Percentiles rank a stretch among this genome's conserved stretches.
These are phyloP conservation scores for Microsporum audouinii DNA, from an alignment of 2,329 filamentous ascomycete species.

Conservation along the genomic window DNA sequence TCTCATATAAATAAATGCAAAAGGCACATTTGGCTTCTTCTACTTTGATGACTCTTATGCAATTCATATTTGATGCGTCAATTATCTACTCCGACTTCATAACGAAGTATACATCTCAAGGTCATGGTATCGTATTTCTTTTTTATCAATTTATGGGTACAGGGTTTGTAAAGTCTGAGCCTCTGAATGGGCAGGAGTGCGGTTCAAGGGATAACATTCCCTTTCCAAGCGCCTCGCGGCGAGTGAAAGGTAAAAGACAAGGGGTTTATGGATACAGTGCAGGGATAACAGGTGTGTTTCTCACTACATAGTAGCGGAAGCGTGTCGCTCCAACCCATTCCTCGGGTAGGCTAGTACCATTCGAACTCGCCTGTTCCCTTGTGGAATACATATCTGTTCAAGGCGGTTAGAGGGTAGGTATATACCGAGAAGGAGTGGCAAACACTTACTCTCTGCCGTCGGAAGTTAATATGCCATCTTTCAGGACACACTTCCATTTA, in stretches of 20 bases:
- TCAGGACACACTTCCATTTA: conserved; percentile 98
- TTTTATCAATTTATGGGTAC: conserved; percentile 1
- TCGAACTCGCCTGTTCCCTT: conserved; percentile 96
- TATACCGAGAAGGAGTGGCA: background rate
- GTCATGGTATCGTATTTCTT: background rate
- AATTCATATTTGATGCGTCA: background rate
- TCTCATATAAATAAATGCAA: background rate
- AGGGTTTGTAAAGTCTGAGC: background rate
- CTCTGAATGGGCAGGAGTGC: background rate
- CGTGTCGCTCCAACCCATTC: conserved; percentile 2
- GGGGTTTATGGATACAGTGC: background rate
- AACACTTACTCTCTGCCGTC: conserved; percentile 72
- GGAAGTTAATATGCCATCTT: conserved; percentile 88
- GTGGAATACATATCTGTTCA: conserved; percentile 73
- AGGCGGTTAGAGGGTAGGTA: background rate
- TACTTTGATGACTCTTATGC: background rate
- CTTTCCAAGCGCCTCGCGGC: background rate
- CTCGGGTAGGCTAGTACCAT: conserved; percentile 49
- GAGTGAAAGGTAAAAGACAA: background rate
- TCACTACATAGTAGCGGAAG: background rate
- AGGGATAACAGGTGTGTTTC: background rate
- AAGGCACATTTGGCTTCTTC: background rate
- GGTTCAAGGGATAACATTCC: background rate
- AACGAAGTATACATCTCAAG: background rate
- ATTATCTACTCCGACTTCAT: background rate